A percentile compares a stretch with the other conserved stretches of the same genome.
phyloP scores from a whole-genome alignment of 2,329 filamentous ascomycete genomes.

The Podosphaera xanthii region DNA sequence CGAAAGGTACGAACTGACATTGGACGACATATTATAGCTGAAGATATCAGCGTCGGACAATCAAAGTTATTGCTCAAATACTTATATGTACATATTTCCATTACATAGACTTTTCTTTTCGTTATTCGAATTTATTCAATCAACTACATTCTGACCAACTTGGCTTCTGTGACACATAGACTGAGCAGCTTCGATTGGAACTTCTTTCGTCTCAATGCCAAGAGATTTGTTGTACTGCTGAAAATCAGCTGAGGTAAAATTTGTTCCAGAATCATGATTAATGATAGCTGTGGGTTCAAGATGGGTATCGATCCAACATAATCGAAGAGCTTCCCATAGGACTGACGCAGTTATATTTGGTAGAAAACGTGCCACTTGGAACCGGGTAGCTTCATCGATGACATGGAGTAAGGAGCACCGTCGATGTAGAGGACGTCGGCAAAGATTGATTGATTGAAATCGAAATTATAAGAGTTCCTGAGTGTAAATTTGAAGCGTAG shows the following conservation, averaged over 20 bases:
- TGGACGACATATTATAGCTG: too few species aligned
- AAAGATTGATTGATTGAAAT: constrained; percentile 3
- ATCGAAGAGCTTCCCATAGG: too few species aligned
- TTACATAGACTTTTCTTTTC: too few species aligned
- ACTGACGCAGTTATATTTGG: background rate
- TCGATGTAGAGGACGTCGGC: constrained; percentile 2
- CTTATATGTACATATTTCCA: too few species aligned
- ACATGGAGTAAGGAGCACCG: background rate
- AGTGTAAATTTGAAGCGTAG: constrained; percentile 1
- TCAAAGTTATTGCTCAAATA: too few species aligned
- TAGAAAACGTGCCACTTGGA: constrained; percentile 1
- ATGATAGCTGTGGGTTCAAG: background rate
- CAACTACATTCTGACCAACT: too few species aligned
- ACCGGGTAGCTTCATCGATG: constrained; percentile 1
- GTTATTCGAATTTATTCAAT: too few species aligned
- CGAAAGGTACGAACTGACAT: too few species aligned
- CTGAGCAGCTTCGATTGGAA: background rate
- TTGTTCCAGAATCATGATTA: background rate
- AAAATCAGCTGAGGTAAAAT: background rate
- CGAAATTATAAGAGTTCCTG: background rate
- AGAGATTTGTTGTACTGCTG: background rate
- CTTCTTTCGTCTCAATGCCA: background rate
- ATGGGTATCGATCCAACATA: background rate
- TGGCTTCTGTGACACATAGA: too few species aligned
- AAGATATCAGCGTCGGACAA: too few species aligned